Conservation (phyloP, 2,329 filamentous ascomycete genomes). For the Acephala macrosclerotiorum region DNA sequence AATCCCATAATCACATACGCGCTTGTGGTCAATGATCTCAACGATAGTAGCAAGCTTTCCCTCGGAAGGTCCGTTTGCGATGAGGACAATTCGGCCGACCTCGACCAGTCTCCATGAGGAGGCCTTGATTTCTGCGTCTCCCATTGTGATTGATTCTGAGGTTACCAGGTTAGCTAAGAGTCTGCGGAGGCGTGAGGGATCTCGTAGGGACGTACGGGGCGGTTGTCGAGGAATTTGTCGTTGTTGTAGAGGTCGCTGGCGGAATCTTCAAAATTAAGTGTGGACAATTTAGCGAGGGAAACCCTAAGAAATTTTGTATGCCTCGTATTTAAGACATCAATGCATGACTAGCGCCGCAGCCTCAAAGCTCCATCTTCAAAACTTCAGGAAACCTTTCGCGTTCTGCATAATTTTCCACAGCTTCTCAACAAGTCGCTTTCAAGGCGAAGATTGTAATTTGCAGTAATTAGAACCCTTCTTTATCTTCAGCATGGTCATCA, state of each 20-base stretch:
- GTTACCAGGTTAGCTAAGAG: conserved; percentile 35
- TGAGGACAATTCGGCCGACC: conserved; percentile 95
- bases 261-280: conserved; percentile 31
- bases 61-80: conserved; percentile 79
- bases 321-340: conserved; percentile 20
- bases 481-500: background rate
- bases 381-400: conserved; percentile 24
- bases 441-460: background rate
- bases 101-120: conserved; percentile 95
- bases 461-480: background rate
- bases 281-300: conserved; percentile 25
- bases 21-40: conserved; percentile 99
- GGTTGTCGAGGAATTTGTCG: conserved; percentile 41
- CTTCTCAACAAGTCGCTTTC: background rate
- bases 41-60: conserved; percentile 93
- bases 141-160: conserved; percentile 74
- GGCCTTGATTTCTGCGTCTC: conserved; percentile 81
- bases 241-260: conserved; percentile 32
- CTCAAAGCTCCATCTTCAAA: conserved; percentile 9
- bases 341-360: conserved; percentile 25
- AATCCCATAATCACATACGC: conserved; percentile 72
- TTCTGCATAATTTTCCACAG: background rate
- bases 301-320: conserved; percentile 28
- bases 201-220: conserved; percentile 42
- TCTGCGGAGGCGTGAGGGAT: conserved; percentile 30